Evolutionary conservation across 2,329 filamentous ascomycete species (phyloP).

Genomic region (Fusarium albidum): DNA sequence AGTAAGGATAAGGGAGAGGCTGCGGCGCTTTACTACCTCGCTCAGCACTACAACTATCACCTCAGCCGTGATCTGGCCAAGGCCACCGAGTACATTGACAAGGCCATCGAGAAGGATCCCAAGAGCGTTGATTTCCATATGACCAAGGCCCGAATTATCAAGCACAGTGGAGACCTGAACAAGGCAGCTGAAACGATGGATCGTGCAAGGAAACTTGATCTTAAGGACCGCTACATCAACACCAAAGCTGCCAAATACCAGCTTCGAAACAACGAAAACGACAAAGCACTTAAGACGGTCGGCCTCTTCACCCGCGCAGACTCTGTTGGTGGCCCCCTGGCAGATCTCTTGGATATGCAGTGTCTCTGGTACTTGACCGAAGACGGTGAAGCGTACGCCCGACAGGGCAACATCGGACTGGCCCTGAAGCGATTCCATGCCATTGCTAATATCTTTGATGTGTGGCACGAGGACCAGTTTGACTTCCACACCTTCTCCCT

Average conservation of each 20-base stretch:
- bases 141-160: constrained; percentile 94
- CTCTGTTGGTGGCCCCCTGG: constrained; percentile 84
- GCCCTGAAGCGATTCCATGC: constrained; percentile 92
- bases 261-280: constrained; percentile 89
- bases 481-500: constrained; percentile 98
- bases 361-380: constrained; percentile 97
- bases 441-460: constrained; percentile 91
- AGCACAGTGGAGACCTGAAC: constrained; percentile 81
- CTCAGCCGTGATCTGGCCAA: constrained; percentile 84
- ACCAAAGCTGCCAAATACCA: constrained; percentile 98
- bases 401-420: constrained; percentile 82
- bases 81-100: constrained; percentile 83
- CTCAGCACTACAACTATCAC: constrained; percentile 96
- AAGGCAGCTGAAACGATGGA: constrained; percentile 92
- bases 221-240: constrained; percentile 96
- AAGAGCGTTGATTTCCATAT: constrained; percentile 91
- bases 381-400: constrained; percentile 88
- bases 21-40: constrained; percentile 89
- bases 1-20: constrained; percentile 70
- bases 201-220: constrained; percentile 82
- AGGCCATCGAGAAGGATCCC: constrained; percentile 80
- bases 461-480: constrained; percentile 98
- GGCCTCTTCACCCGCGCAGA: constrained; percentile 95
- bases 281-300: constrained; percentile 86
- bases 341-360: constrained; percentile 97